These are phyloP conservation scores for Hibiscus syriacus DNA, from an alignment of 345 rosid genomes.

Conservation along the genomic window DNA sequence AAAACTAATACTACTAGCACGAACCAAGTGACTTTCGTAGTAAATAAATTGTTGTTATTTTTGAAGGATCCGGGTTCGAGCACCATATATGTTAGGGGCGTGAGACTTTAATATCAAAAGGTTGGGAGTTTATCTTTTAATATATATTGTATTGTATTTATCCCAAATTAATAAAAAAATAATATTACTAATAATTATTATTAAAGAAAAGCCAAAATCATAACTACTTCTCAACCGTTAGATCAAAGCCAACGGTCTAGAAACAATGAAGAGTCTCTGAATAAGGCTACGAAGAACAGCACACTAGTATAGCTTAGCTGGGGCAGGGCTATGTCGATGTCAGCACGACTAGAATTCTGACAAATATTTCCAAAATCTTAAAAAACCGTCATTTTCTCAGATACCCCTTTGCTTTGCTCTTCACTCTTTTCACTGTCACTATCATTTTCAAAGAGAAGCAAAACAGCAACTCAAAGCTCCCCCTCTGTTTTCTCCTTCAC, in stretches of 20 bases:
- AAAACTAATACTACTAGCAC: too few species aligned
- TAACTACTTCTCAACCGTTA: not conserved
- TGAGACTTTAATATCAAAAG: too few species aligned
- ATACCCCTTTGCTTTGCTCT: not conserved
- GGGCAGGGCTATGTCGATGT: not conserved
- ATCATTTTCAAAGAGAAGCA: not conserved
- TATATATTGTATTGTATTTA: too few species aligned
- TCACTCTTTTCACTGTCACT: not conserved
- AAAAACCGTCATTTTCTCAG: not conserved
- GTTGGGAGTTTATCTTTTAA: too few species aligned
- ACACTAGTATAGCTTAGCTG: not conserved
- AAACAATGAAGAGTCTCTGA: not conserved
- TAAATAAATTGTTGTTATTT: too few species aligned
- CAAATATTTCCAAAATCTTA: not conserved
- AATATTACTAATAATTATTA: too few species aligned
- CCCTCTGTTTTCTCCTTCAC: not conserved
- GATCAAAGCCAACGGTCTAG: not conserved
- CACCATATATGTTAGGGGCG: too few species aligned
- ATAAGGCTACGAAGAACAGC: not conserved
- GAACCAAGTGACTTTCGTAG: too few species aligned
- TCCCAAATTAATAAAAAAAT: too few species aligned
- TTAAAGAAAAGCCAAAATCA: not conserved
- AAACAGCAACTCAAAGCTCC: not conserved
- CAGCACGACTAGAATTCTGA: not conserved
- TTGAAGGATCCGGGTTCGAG: too few species aligned